These are phyloP conservation scores for Mycena haematopus DNA, from an alignment of 768 basidiomycete genomes.

Conservation along the genomic window DNA sequence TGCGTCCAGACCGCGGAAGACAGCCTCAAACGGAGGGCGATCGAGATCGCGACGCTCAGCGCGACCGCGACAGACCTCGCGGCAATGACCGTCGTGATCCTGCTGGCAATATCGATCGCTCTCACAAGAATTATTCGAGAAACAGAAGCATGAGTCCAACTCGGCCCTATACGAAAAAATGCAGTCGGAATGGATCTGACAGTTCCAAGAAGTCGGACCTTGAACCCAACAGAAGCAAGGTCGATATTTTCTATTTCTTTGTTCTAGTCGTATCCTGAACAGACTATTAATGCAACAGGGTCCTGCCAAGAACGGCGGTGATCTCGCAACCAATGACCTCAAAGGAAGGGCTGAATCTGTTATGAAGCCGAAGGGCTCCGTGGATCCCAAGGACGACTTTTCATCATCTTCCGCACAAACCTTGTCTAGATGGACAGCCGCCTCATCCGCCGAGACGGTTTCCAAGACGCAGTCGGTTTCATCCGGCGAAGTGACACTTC, in stretches of 20 bases:
- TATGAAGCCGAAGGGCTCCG: slow-evolving; percentile 13
- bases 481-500: not conserved
- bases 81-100: slow-evolving; percentile 1
- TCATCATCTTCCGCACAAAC: slow-evolving; percentile 18
- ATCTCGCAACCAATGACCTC: slow-evolving; percentile 15
- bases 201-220: slow-evolving; percentile 20
- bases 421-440: slow-evolving; percentile 5
- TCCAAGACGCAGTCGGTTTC: not conserved
- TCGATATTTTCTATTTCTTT: not conserved
- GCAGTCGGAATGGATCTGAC: slow-evolving; percentile 19
- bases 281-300: slow-evolving; percentile 12
- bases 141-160: slow-evolving; percentile 24
- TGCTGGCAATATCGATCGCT: slow-evolving; percentile 6
- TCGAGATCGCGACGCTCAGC: slow-evolving; percentile 22
- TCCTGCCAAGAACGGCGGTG: slow-evolving; percentile 13
- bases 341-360: slow-evolving; percentile 8
- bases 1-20: slow-evolving; percentile 13
- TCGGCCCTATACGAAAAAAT: slow-evolving; percentile 21
- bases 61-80: slow-evolving; percentile 23
- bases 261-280: not conserved
- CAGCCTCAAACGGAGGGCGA: slow-evolving; percentile 9
- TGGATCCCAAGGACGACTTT: slow-evolving; percentile 22
- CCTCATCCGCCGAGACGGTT: slow-evolving; percentile 9
- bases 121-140: slow-evolving; percentile 14
- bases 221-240: slow-evolving; percentile 18